These are phyloP conservation scores for Melaleuca quinquenervia DNA, from an alignment of 345 rosid genomes.

Conservation along the genomic window DNA sequence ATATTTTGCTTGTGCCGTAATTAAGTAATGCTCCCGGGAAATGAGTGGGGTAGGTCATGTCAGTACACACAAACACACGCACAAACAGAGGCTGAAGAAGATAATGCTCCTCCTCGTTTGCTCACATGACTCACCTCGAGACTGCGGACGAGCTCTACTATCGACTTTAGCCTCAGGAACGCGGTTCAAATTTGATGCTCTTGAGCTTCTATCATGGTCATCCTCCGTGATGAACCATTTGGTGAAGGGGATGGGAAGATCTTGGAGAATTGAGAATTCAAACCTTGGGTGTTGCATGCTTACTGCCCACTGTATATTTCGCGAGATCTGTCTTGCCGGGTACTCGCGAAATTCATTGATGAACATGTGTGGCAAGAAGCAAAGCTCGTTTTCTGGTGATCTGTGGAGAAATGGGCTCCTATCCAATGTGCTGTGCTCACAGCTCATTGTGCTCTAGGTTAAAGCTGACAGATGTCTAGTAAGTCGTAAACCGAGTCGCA, in stretches of 20 bases:
- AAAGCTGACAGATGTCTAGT: slow-evolving; percentile 1
- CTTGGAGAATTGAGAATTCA: neutral
- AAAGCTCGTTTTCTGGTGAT: neutral
- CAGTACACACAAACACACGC: neutral
- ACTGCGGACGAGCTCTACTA: neutral
- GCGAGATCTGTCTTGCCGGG: too few relatives aligned
- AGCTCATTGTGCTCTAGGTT: neutral
- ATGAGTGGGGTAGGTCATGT: neutral
- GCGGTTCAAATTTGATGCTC: neutral
- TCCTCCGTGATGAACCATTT: neutral
- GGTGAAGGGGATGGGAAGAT: neutral
- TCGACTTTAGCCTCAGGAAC: neutral
- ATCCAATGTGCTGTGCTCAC: neutral
- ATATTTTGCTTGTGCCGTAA: neutral
- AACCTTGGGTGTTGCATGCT: neutral
- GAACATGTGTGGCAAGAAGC: neutral
- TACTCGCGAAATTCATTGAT: neutral
- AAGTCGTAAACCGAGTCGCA: slow-evolving; percentile 1
- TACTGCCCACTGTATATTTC: neutral
- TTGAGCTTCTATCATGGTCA: neutral
- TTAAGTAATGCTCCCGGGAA: neutral
- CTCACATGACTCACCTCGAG: neutral
- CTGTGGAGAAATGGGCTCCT: neutral
- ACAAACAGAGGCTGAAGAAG: neutral
- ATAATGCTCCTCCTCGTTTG: neutral